Conservation (phyloP, 1,139 yeast species). For the Maudiozyma humilis region DNA sequence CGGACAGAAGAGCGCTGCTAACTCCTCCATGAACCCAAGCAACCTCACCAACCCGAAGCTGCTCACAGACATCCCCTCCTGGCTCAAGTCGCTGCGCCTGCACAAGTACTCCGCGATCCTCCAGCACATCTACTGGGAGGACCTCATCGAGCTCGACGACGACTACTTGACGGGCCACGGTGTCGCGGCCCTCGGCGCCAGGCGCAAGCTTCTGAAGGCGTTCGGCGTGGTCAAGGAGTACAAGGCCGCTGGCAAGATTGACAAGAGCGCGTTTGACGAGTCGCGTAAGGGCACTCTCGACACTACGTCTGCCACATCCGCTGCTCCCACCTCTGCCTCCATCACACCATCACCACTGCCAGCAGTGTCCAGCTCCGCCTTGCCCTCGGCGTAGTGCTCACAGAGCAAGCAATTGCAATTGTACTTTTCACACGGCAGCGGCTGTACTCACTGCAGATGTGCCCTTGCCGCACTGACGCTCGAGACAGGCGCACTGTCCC, state of each 20-base stretch:
- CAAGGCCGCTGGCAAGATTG: conserved; percentile 33
- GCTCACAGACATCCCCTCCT: conserved; percentile 74
- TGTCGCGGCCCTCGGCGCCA: conserved; percentile 88
- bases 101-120: conserved; percentile 90
- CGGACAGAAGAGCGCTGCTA: conserved; percentile 5
- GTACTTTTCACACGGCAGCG: too few relatives aligned
- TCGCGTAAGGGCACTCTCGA: background rate
- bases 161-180: conserved; percentile 67
- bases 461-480: too few relatives aligned
- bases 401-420: too few relatives aligned
- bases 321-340: too few relatives aligned
- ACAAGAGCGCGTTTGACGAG: conserved; percentile 20
- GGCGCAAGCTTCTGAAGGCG: conserved; percentile 85
- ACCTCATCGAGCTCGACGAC: conserved; percentile 64
- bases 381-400: too few relatives aligned
- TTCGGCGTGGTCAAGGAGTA: conserved; percentile 67
- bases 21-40: conserved; percentile 47
- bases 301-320: too few relatives aligned
- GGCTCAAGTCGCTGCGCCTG: conserved; percentile 82
- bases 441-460: too few relatives aligned
- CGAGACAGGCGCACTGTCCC: too few relatives aligned
- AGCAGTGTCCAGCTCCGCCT: too few relatives aligned
- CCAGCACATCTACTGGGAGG: conserved; percentile 69
- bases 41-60: conserved; percentile 59
- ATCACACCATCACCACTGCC: background rate